Evolutionary conservation across 176 grass and related monocot genomes (phyloP).

Genomic region (Zea luxurians): DNA sequence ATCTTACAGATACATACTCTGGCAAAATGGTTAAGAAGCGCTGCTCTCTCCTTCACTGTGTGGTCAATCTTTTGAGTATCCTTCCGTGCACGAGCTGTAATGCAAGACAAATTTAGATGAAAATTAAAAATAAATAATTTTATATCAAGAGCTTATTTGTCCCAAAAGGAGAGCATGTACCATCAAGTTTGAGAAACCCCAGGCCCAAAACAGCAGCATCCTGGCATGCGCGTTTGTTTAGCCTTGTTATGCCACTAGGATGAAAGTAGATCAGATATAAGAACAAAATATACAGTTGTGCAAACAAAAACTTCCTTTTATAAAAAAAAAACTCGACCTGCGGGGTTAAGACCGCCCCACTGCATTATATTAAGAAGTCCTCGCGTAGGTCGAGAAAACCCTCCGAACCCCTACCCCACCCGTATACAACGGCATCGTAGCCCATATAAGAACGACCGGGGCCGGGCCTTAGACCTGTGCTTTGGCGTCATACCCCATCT

Average conservation of each 20-base stretch:
- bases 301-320: not conserved
- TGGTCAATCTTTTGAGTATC: conserved; percentile 83
- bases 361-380: too few species aligned
- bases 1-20: conserved; percentile 52
- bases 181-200: conserved; percentile 92
- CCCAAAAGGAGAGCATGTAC: conserved; percentile 43
- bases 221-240: conserved; percentile 84
- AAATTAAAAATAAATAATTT: conserved; percentile 9
- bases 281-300: conserved; percentile 18
- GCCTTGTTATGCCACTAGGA: conserved; percentile 81
- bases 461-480: too few species aligned
- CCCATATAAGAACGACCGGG: too few species aligned
- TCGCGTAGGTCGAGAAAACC: too few species aligned
- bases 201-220: conserved; percentile 86
- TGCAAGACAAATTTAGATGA: conserved; percentile 37
- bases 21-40: conserved; percentile 69
- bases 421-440: too few species aligned
- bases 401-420: too few species aligned
- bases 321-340: too few species aligned
- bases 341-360: too few species aligned
- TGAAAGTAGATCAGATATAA: conserved; percentile 28
- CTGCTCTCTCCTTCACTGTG: conserved; percentile 80
- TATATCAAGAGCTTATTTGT: conserved; percentile 6
- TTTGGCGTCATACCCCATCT: too few species aligned
- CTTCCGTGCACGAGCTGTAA: conserved; percentile 82